Conservation (phyloP, 1,139 yeast species). For the Hanseniaspora sp. region DNA sequence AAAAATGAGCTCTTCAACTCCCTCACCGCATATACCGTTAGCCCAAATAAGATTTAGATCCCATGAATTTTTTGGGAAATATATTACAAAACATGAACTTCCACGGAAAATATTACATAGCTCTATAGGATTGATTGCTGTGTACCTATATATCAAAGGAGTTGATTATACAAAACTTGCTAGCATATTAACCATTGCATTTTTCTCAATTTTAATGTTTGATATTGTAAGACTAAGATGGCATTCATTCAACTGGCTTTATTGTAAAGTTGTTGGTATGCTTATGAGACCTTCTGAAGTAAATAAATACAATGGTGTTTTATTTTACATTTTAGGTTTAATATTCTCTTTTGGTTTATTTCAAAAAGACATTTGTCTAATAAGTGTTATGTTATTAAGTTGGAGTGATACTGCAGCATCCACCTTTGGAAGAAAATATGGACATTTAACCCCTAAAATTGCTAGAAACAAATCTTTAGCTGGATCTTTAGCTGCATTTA, state of each 20-base stretch:
- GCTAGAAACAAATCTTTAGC: constrained; percentile 70
- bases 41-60: constrained; percentile 28
- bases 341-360: constrained; percentile 54
- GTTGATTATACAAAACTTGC: constrained; percentile 45
- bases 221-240: constrained; percentile 60
- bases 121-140: constrained; percentile 70
- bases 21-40: constrained; percentile 24
- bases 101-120: constrained; percentile 82
- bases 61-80: constrained; percentile 38
- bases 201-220: constrained; percentile 45
- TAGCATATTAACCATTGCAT: constrained; percentile 45
- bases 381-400: constrained; percentile 68
- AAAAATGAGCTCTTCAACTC: not conserved
- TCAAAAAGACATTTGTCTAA: constrained; percentile 70
- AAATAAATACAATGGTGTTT: constrained; percentile 62
- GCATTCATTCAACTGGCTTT: constrained; percentile 48
- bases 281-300: constrained; percentile 76
- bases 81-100: constrained; percentile 67
- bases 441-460: constrained; percentile 71
- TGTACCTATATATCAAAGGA: constrained; percentile 60
- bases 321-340: constrained; percentile 75
- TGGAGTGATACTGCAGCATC: constrained; percentile 99
- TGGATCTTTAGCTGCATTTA: constrained; percentile 77
- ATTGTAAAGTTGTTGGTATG: constrained; percentile 60
- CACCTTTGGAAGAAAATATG: constrained; percentile 75